Base-by-base conservation (phyloP, 768 basidiomycete species). In the Mycena maculata region DNA sequence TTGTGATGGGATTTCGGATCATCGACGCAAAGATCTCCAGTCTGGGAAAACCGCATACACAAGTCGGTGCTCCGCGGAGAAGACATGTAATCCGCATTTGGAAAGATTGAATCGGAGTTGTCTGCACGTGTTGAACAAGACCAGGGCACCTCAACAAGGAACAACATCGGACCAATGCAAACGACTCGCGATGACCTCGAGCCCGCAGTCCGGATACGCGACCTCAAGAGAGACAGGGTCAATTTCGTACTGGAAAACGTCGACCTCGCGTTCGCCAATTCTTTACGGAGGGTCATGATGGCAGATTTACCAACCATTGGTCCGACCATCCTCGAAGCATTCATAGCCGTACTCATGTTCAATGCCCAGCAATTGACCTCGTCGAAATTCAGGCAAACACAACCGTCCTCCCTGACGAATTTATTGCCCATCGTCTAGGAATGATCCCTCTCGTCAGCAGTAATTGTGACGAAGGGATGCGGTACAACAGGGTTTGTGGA, bases 181-280 rank as follows among this genome's bases (percentile, higher is more conserved):
- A 45, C 38, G 55, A 53, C 63, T 49, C 63, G 42, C 49, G 77
- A 76, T 64, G 84, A 85, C 56, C 73, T 80, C 57, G 92, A 92
- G 67, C 90, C 92, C 13, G 22, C 86, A 28, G 92, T 95, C 23
- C 88, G 90, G 60, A 95, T 95, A 77, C 90, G 94, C 60, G 91
- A 95, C 71, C 81, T 97, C 58, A 90, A 93, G 75, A 88, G 88
- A 74, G 94, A 97, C 75, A 85, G 88, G 65, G 94, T 96, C 68
- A 92, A 94, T 74, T 99, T 99, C 74, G 91, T 96, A 15, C 83
- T 99, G 13, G 92, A 95, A 77, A 97, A 98, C 86, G 96, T 98
- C 39, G 96, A 99, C 80, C 86, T 98, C 75, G 94, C 93, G 95
- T 97, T 97, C 72, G 97, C 97, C 59, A 99, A 99, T 80, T 96